Evolutionary conservation across 352 stramenopile genomes (phyloP).

Genomic region (Achlya hypogyna): DNA sequence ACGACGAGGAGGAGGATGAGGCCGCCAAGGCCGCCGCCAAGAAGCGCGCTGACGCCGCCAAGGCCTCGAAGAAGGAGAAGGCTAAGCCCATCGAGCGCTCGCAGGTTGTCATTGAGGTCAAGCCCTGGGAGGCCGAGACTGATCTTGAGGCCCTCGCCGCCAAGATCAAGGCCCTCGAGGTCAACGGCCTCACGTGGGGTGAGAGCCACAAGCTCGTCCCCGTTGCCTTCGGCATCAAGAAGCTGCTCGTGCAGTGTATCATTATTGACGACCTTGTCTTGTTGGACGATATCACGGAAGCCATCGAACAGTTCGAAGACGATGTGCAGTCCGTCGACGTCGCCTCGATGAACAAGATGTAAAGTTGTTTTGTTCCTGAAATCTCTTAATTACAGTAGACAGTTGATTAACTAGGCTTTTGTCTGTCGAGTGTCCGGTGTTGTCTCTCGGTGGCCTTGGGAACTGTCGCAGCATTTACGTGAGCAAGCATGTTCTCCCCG

Average conservation of each 20-base stretch:
- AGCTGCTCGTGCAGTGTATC: constrained; percentile 72
- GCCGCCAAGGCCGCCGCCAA: constrained; percentile 28
- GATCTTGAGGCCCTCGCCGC: constrained; percentile 57
- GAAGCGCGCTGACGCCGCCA: constrained; percentile 30
- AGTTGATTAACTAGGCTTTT: constrained; percentile 6
- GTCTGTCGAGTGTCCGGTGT: neutral
- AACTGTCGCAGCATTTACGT: neutral
- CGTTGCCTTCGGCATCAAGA: constrained; percentile 81
- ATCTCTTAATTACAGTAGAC: constrained; percentile 2
- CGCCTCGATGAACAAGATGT: constrained; percentile 84
- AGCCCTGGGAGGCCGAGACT: constrained; percentile 72
- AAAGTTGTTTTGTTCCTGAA: constrained; percentile 25
- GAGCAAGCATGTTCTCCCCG: no score
- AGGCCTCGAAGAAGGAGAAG: constrained; percentile 39
- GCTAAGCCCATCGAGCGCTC: constrained; percentile 33
- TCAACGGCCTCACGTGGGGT: constrained; percentile 70
- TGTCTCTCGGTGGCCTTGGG: neutral
- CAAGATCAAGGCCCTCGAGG: constrained; percentile 65
- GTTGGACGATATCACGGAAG: constrained; percentile 74
- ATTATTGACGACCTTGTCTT: constrained; percentile 76
- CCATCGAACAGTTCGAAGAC: constrained; percentile 74
- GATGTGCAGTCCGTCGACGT: constrained; percentile 80
- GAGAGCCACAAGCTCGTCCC: constrained; percentile 77
- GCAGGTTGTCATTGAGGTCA: constrained; percentile 42
- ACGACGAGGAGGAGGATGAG: constrained; percentile 56